These are phyloP conservation scores for Buddleja alternifolia DNA, from an alignment of 257 asterid genomes.

Conservation along the genomic window DNA sequence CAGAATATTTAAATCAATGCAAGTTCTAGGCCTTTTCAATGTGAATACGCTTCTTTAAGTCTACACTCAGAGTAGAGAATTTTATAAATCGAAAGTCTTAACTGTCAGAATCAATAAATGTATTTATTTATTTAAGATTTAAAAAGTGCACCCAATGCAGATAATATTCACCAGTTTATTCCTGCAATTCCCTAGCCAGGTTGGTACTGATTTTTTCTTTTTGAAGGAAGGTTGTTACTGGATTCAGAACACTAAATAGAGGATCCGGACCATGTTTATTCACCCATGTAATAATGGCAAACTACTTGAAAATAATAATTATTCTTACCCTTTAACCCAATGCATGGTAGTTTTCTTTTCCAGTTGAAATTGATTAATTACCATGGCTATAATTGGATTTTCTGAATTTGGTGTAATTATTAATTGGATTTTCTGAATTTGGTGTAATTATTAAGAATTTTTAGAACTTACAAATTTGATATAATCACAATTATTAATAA, in stretches of 20 bases:
- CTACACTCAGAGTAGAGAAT: constrained; percentile 21
- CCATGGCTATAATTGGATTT: not conserved
- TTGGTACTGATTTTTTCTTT: not conserved
- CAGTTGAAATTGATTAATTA: not conserved
- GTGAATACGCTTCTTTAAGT: constrained; percentile 32
- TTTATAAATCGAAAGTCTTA: constrained; percentile 14
- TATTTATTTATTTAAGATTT: not conserved
- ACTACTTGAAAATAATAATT: constrained; percentile 8
- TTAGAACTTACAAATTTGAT: too few species aligned
- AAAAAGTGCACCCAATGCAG: not conserved
- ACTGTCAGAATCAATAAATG: constrained; percentile 35
- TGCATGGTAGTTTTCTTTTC: not conserved
- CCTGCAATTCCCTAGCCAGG: not conserved
- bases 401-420: not conserved
- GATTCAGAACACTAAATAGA: too few species aligned
- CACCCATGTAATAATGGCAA: not conserved
- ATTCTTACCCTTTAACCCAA: constrained; percentile 25
- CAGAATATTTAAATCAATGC: constrained; percentile 22
- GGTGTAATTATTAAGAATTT: too few species aligned
- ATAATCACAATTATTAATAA: too few species aligned
- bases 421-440: not conserved
- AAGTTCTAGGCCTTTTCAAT: constrained; percentile 15
- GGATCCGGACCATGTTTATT: too few species aligned
- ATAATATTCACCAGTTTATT: too few species aligned
- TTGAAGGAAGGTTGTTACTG: too few species aligned